These are phyloP conservation scores for Fragilaria crotonensis DNA, from an alignment of 108 stramenopile species.

Conservation along the genomic window DNA sequence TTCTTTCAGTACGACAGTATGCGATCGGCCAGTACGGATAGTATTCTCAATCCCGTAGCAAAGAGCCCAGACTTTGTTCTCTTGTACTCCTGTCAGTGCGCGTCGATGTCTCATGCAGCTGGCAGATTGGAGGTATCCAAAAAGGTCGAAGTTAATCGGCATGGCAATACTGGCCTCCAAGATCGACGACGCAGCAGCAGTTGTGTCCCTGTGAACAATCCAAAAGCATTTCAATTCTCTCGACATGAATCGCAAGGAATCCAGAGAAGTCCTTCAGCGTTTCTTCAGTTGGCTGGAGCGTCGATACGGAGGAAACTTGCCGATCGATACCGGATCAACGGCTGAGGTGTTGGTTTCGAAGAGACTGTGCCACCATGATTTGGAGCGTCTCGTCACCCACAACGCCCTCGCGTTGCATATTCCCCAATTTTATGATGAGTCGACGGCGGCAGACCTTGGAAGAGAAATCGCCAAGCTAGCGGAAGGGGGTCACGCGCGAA, in stretches of 20 bases:
- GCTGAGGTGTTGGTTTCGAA: conserved; percentile 24
- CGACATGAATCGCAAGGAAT: conserved; percentile 6
- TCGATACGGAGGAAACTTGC: conserved; percentile 31
- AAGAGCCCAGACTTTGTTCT: too few species aligned
- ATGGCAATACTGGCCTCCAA: too few species aligned
- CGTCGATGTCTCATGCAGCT: too few species aligned
- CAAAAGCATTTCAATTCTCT: too few species aligned
- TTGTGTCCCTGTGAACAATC: too few species aligned
- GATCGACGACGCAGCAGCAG: too few species aligned
- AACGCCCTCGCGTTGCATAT: conserved; percentile 63
- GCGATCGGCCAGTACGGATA: too few species aligned
- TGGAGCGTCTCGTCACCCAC: conserved; percentile 43
- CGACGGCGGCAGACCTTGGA: conserved; percentile 41
- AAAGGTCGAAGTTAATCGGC: too few species aligned
- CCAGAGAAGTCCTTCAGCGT: conserved; percentile 7
- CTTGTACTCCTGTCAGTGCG: too few species aligned
- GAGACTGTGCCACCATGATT: conserved; percentile 18
- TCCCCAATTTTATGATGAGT: conserved; percentile 44
- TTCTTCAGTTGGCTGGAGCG: conserved; percentile 45
- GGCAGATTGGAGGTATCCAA: too few species aligned
- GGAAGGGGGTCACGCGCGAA: conserved; percentile 22
- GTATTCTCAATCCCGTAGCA: too few species aligned
- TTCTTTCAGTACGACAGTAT: too few species aligned
- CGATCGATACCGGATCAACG: conserved; percentile 16
- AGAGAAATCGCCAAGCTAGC: conserved; percentile 40